These are phyloP conservation scores for Boletus speciosus DNA, from an alignment of 768 basidiomycete species.

Conservation along the genomic window DNA sequence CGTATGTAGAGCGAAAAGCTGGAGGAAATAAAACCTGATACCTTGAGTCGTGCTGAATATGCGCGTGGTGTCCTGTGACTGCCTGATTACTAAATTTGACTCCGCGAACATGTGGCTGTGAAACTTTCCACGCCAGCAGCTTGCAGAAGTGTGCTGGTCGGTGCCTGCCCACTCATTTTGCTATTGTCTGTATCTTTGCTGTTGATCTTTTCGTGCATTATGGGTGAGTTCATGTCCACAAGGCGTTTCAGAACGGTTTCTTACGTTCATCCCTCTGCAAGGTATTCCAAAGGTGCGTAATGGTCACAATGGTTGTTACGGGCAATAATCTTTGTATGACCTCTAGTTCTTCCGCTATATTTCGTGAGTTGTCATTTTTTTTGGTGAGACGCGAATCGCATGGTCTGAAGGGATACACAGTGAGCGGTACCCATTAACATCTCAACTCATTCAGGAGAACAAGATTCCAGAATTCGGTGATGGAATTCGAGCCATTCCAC, in stretches of 20 bases:
- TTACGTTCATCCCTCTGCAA: constrained; percentile 20
- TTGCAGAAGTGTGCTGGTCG: neutral
- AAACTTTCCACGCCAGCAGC: neutral
- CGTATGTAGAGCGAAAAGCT: neutral
- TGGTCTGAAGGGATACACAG: constrained; percentile 38
- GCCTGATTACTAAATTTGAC: neutral
- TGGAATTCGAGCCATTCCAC: constrained; percentile 14
- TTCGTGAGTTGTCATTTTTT: constrained; percentile 52
- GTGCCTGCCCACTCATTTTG: neutral
- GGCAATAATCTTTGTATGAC: constrained; percentile 5
- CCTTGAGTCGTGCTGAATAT: neutral
- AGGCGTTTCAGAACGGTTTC: neutral
- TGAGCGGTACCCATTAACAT: constrained; percentile 97
- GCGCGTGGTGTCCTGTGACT: neutral
- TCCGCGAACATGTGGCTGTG: constrained; percentile 17
- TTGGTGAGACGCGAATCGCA: neutral
- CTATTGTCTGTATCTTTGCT: constrained; percentile 4
- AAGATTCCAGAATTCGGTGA: constrained; percentile 97
- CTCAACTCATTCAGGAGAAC: constrained; percentile 96
- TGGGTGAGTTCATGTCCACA: constrained; percentile 19
- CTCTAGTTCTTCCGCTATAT: constrained; percentile 93
- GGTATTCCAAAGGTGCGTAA: constrained; percentile 64
- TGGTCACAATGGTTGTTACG: neutral
- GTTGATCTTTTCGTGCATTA: constrained; percentile 8
- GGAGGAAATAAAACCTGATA: neutral